phyloP scores from a whole-genome alignment of 2,329 filamentous ascomycete species.

The Verticillium nubilum region DNA sequence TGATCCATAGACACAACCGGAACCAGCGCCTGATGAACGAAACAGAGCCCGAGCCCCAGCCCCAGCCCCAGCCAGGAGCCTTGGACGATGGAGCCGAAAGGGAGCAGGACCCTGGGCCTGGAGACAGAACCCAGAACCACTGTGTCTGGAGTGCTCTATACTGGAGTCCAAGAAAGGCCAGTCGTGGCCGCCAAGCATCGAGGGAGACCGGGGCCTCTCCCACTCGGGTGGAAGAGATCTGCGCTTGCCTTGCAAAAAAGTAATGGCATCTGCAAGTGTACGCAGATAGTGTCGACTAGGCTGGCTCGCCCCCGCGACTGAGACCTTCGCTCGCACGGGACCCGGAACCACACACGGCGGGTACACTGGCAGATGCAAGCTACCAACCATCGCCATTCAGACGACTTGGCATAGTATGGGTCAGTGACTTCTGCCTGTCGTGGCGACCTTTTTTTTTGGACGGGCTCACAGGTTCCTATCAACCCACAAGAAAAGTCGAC shows the following conservation, averaged over 20 bases:
- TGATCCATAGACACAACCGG: background rate
- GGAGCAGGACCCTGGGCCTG: no score
- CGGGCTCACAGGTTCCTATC: background rate
- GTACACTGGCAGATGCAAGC: background rate
- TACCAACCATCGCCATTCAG: background rate
- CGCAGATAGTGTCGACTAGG: background rate
- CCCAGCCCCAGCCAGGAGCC: no score
- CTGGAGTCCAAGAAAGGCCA: background rate
- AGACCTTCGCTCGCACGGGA: background rate
- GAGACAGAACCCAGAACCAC: no score
- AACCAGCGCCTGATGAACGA: background rate
- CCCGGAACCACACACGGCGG: background rate
- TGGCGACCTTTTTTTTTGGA: background rate
- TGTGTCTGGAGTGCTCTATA: no score
- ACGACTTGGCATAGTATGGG: background rate
- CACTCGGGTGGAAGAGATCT: background rate
- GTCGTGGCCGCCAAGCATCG: background rate
- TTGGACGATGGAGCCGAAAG: no score
- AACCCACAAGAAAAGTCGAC: background rate
- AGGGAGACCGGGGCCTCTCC: background rate
- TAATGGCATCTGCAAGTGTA: background rate
- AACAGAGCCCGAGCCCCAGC: no score
- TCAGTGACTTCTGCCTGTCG: background rate
- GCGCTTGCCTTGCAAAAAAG: background rate
- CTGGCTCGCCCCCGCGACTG: background rate